Conservation (phyloP, 2,329 filamentous ascomycete species). For the Trichophyton benhamiae region DNA sequence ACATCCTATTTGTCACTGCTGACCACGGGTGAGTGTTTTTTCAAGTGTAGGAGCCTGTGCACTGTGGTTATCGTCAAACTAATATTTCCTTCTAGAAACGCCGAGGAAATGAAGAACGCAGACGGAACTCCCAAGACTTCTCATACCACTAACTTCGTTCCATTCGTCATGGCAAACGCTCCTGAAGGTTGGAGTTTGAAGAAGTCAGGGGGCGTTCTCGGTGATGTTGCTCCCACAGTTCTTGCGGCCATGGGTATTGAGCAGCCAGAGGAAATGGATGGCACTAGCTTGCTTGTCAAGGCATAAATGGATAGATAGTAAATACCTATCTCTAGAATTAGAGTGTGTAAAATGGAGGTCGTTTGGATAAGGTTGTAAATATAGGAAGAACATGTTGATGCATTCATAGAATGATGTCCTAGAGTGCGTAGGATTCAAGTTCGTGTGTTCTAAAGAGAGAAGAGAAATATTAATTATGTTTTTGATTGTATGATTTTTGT, state of each 20-base stretch:
- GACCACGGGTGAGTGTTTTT: slow-evolving; percentile 62
- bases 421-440: background rate
- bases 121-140: slow-evolving; percentile 96
- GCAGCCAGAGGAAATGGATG: slow-evolving; percentile 86
- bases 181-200: slow-evolving; percentile 78
- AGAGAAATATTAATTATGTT: background rate
- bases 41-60: background rate
- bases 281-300: slow-evolving; percentile 71
- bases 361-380: background rate
- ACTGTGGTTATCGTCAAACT: background rate
- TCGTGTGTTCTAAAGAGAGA: background rate
- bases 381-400: background rate
- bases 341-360: background rate
- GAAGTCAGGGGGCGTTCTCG: slow-evolving; percentile 77
- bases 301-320: slow-evolving; percentile 18
- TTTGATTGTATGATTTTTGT: background rate
- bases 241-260: slow-evolving; percentile 82
- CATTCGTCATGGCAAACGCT: slow-evolving; percentile 95
- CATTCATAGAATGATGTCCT: slow-evolving; percentile 1
- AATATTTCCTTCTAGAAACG: slow-evolving; percentile 48
- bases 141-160: slow-evolving; percentile 95
- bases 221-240: slow-evolving; percentile 92
- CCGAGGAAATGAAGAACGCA: slow-evolving; percentile 96
- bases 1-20: slow-evolving; percentile 86
- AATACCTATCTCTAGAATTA: background rate